These are phyloP conservation scores for Candida glucosophila DNA, from an alignment of 1,139 yeast genomes.

Conservation along the genomic window DNA sequence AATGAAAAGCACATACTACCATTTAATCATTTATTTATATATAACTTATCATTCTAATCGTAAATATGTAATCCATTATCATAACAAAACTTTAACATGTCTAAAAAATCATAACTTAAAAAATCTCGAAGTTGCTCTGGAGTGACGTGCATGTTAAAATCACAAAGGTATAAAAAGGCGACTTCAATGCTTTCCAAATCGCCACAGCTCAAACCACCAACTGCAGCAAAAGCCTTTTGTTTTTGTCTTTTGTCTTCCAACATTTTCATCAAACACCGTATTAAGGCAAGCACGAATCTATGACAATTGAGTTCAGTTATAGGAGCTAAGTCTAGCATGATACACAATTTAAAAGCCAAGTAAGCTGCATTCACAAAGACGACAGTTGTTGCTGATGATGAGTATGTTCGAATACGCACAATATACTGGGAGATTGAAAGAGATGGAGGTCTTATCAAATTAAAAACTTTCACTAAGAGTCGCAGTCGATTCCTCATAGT, in stretches of 20 bases:
- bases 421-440: slow-evolving; percentile 29
- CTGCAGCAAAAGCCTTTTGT: slow-evolving; percentile 35
- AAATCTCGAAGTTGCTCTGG: slow-evolving; percentile 26
- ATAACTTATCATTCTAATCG: too few species aligned
- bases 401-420: slow-evolving; percentile 31
- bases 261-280: slow-evolving; percentile 37
- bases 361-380: slow-evolving; percentile 35
- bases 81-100: too few species aligned
- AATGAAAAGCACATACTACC: too few species aligned
- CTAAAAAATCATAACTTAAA: too few species aligned
- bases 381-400: slow-evolving; percentile 31
- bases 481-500: slow-evolving; percentile 10
- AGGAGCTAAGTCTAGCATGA: slow-evolving; percentile 24
- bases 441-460: slow-evolving; percentile 27
- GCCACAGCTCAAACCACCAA: slow-evolving; percentile 33
- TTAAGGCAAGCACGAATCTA: slow-evolving; percentile 31
- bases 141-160: slow-evolving; percentile 27
- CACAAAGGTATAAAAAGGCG: slow-evolving; percentile 32
- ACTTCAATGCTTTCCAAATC: slow-evolving; percentile 35
- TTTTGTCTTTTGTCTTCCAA: slow-evolving; percentile 38
- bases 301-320: slow-evolving; percentile 28
- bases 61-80: too few species aligned
- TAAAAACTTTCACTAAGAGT: slow-evolving; percentile 26
- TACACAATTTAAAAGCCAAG: slow-evolving; percentile 27
- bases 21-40: too few species aligned